Evolutionary conservation across 176 grass and related monocot genomes (phyloP).

Genomic region (Pharus latifolius): DNA sequence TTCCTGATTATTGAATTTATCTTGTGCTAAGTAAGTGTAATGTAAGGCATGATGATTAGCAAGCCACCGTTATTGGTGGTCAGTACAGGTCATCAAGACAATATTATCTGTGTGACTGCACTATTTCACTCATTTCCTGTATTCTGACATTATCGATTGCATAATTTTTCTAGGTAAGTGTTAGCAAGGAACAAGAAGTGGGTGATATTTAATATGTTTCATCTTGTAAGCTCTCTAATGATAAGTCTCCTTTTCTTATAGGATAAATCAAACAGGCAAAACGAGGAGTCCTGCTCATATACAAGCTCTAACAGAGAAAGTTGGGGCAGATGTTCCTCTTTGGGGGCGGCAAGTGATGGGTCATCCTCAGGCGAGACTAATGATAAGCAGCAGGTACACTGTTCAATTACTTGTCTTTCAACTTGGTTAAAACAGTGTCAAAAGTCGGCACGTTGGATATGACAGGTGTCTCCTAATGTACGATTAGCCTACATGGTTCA

Average conservation of each 20-base stretch:
- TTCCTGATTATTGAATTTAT: too few relatives aligned
- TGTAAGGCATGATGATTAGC: not conserved
- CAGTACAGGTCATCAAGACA: not conserved
- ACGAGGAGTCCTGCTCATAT: conserved; percentile 71
- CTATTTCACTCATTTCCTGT: not conserved
- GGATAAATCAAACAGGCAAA: conserved; percentile 45
- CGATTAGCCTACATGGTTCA: not conserved
- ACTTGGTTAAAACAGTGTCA: not conserved
- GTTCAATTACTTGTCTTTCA: not conserved
- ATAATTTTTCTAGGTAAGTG: not conserved
- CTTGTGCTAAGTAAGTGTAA: not conserved
- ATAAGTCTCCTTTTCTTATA: conserved; percentile 24
- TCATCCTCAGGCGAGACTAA: conserved; percentile 42
- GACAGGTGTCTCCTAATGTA: not conserved
- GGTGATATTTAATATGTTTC: not conserved
- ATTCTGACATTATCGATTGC: not conserved
- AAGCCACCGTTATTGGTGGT: not conserved
- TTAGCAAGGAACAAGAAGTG: not conserved
- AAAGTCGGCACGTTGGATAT: not conserved
- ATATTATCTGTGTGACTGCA: not conserved
- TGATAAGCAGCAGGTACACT: conserved; percentile 54
- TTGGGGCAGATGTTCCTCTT: conserved; percentile 86
- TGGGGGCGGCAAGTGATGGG: conserved; percentile 52
- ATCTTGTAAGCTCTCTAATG: conserved; percentile 3
- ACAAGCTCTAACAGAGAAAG: conserved; percentile 90